Percentiles rank a stretch among this genome's conserved stretches.
Conservation (phyloP, 2,329 filamentous ascomycete genomes). For the Fusarium coffeatum region DNA sequence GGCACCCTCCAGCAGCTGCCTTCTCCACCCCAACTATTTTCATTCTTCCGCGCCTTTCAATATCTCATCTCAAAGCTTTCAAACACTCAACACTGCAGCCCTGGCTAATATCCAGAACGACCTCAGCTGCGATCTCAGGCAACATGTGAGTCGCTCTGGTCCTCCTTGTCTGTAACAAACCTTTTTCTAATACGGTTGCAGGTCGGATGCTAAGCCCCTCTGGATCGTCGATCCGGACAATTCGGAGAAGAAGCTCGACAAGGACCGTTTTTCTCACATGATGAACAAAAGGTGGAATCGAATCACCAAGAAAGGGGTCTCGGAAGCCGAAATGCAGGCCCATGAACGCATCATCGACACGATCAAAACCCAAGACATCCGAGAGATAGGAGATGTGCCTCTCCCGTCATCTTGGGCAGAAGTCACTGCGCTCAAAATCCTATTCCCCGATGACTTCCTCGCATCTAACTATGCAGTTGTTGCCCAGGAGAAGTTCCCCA, state of each 20-base stretch:
- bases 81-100: no score
- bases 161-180: background rate
- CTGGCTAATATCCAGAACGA: no score
- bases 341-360: background rate
- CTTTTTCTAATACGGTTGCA: background rate
- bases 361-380: background rate
- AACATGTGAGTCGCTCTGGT: background rate
- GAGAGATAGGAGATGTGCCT: background rate
- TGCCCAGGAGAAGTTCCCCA: constrained; percentile 6
- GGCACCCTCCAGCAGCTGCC: background rate
- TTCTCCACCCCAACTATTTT: background rate
- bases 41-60: background rate
- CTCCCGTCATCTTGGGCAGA: background rate
- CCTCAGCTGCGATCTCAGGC: no score
- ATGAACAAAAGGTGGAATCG: constrained; percentile 1
- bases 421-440: background rate
- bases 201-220: background rate
- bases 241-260: background rate
- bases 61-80: no score
- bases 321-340: background rate
- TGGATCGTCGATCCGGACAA: background rate
- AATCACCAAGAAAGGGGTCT: background rate
- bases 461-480: background rate
- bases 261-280: background rate
- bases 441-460: constrained; percentile 13